phyloP scores from a whole-genome alignment of 1,284 basidiomycete genomes.

The Earliella scabrosa region DNA sequence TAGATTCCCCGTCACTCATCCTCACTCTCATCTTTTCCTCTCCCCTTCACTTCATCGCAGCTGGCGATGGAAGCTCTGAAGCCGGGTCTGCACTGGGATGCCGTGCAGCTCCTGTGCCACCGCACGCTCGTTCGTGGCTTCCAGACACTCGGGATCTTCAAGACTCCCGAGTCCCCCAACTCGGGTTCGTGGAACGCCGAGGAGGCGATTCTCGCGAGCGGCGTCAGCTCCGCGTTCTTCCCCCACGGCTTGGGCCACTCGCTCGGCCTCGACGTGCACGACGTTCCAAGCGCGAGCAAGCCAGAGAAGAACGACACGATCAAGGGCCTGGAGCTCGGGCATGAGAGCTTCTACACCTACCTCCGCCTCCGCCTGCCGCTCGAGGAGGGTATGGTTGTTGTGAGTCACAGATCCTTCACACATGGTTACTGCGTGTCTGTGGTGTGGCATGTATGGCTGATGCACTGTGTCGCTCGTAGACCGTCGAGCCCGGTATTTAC shows the following conservation, averaged over 20 bases:
- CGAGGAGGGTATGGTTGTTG: conserved; percentile 81
- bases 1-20: no score
- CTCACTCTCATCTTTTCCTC: not conserved
- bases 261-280: conserved; percentile 89
- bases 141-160: conserved; percentile 86
- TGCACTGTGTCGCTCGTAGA: no score
- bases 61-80: conserved; percentile 66
- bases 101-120: conserved; percentile 82
- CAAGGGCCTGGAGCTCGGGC: conserved; percentile 47
- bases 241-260: conserved; percentile 92
- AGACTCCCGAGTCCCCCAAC: conserved; percentile 47
- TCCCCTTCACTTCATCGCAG: conserved; percentile 37
- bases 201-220: conserved; percentile 74
- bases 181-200: conserved; percentile 62
- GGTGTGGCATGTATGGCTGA: no score
- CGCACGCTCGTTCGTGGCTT: conserved; percentile 79
- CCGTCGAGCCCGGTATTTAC: conserved; percentile 88
- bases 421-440: no score
- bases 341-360: conserved; percentile 75
- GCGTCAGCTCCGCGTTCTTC: conserved; percentile 85
- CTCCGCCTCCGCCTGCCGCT: conserved; percentile 77
- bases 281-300: conserved; percentile 76
- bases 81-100: conserved; percentile 86
- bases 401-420: conserved; percentile 46
- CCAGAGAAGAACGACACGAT: conserved; percentile 59